Percentiles rank a stretch among this genome's conserved stretches.
Evolutionary conservation across 352 stramenopile species (phyloP).

Genomic region (Phytophthora podocarpi): DNA sequence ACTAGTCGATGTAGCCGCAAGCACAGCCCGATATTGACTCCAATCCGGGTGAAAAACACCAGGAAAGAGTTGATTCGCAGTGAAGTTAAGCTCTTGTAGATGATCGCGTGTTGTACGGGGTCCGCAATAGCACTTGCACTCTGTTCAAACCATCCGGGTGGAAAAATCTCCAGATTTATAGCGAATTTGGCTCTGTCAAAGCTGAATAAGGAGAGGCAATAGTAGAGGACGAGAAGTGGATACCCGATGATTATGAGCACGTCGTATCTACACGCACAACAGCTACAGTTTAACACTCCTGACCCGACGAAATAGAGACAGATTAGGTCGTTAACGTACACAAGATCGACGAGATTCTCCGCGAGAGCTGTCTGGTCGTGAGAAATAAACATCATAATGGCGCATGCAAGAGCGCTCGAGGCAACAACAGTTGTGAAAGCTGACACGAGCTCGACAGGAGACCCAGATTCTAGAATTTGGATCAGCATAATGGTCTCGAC

Average conservation of each 20-base stretch:
- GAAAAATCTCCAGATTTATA: constrained; percentile 28
- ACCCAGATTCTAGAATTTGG: too few relatives aligned
- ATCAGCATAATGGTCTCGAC: too few relatives aligned
- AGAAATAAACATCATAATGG: too few relatives aligned
- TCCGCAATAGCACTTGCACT: constrained; percentile 16
- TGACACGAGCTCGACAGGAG: too few relatives aligned
- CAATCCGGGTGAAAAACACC: constrained; percentile 32
- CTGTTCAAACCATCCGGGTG: constrained; percentile 18
- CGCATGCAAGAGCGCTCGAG: too few relatives aligned
- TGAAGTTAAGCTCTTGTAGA: constrained; percentile 31
- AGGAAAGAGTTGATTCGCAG: constrained; percentile 35
- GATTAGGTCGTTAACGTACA: too few relatives aligned
- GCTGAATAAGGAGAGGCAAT: constrained; percentile 22
- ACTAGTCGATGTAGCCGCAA: constrained; percentile 14
- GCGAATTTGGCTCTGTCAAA: constrained; percentile 26
- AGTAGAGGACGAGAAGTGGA: constrained; percentile 27
- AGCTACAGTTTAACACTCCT: too few relatives aligned
- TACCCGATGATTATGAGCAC: constrained; percentile 21
- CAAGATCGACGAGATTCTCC: too few relatives aligned
- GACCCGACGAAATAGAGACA: too few relatives aligned
- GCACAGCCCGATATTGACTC: constrained; percentile 33
- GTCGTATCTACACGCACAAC: constrained; percentile 34
- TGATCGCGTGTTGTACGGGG: constrained; percentile 11
- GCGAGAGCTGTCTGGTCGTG: too few relatives aligned
- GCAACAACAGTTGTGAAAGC: too few relatives aligned